Evolutionary conservation across 495 filamentous ascomycete species (phyloP).

Genomic region (Hypoxylon lienhwacheense): DNA sequence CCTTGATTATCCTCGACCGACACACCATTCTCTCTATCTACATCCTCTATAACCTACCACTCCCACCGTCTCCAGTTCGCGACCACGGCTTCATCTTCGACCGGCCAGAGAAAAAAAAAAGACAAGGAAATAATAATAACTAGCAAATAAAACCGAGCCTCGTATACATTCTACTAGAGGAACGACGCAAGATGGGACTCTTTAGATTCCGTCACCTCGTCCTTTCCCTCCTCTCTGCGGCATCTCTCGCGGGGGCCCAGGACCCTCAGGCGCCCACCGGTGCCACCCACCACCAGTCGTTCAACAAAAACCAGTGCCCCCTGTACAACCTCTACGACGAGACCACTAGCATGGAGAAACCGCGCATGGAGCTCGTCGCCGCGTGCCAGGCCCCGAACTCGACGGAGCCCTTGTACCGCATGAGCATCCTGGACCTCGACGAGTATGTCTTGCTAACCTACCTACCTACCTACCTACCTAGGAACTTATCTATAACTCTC

Average conservation of each 20-base stretch:
- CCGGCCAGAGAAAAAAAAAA: no score
- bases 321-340: neutral
- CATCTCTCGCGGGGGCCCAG: no score
- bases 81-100: no score
- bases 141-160: no score
- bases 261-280: no score
- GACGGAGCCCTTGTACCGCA: neutral
- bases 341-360: neutral
- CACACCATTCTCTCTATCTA: no score
- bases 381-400: neutral
- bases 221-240: neutral
- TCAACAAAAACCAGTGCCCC: neutral
- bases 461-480: neutral
- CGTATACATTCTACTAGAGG: no score
- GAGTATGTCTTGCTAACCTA: neutral
- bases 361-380: neutral
- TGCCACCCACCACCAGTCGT: no score
- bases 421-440: slow-evolving; percentile 6
- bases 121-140: no score
- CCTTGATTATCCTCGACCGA: no score
- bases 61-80: no score
- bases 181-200: neutral
- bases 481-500: neutral
- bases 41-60: no score
- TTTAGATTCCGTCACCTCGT: neutral